Evolutionary conservation across 495 filamentous ascomycete genomes (phyloP), one percentile per base, ranked within the genome.

Genomic region (Diplogelasinospora grovesii): DNA sequence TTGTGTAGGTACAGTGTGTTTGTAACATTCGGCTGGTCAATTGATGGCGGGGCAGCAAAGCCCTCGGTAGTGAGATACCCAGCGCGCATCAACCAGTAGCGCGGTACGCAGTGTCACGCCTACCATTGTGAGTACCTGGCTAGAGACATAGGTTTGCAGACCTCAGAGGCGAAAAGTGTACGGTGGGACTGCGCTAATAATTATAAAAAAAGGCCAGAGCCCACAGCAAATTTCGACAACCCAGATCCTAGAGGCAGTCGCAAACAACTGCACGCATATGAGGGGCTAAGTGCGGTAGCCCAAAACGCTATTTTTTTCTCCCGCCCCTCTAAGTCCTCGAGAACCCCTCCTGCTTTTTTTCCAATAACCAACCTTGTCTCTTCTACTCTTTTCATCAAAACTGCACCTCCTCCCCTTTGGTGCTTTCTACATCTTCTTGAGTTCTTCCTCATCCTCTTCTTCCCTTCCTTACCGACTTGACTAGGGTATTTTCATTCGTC

Each of bases 401-500:
- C 47, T 49, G 42, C 53, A 50, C 38, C 36, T 50, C 39, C 40
- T 40, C 29, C 41, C 44, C 45, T 53, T 42, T 29, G 41, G 48
- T 38, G 45, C 34, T 32, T 49, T 44, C 45, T 41, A 39, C 45
- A 42, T 45, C 45, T 52, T 47, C 43, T 48, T 49, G 48, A 49
- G 48, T 54, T 29, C 43, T 37, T 46, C 50, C 40, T 39, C 55
- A 50, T 59, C 46, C 31, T 41, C 51, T 57, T 44, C 42, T 39
- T 45, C 51, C 41, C 43, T 50, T 52, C 45, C 36, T 43, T 43
- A 40, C 41, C 36, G 36, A 29, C 41, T 45, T 22, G 36, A 49
- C 42, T 26, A 23, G n/a, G n/a, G n/a, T n/a, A 53, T 41, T 53
- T 60, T 63, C 53, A 29, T 62, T 61, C 41, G 36, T 39, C 53